Evolutionary conservation across 495 filamentous ascomycete genomes (phyloP).

Genomic region (Xylaria telfairii): DNA sequence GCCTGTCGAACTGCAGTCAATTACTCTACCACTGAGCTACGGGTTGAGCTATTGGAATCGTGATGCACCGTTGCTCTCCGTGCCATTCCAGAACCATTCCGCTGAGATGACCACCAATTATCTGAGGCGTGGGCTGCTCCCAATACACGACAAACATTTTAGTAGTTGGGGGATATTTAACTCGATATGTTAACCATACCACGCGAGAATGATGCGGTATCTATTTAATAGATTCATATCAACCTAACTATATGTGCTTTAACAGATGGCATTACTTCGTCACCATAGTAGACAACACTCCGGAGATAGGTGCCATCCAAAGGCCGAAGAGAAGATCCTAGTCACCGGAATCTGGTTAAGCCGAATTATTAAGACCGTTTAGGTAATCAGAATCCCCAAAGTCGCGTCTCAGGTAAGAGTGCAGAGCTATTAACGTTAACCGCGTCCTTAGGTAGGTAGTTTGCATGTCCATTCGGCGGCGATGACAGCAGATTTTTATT

Average conservation of each 20-base stretch:
- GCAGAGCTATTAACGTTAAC: not conserved
- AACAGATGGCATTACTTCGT: not conserved
- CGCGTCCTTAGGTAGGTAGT: not conserved
- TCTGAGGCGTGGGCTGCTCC: no score
- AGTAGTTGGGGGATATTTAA: not conserved
- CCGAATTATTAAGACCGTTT: not conserved
- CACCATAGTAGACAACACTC: not conserved
- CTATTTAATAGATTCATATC: not conserved
- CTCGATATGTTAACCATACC: not conserved
- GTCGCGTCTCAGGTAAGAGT: not conserved
- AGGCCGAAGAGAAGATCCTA: not conserved
- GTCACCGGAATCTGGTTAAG: not conserved
- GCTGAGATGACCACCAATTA: no score
- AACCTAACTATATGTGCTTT: not conserved
- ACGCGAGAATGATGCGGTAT: not conserved
- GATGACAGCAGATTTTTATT: no score
- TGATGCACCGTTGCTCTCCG: no score
- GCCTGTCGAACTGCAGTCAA: conserved; percentile 15
- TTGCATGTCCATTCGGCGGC: not conserved
- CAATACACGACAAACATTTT: no score
- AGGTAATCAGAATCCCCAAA: not conserved
- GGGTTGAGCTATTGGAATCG: no score
- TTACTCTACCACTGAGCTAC: conserved; percentile 3
- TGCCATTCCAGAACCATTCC: conserved; percentile 15
- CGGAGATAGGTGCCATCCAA: conserved; percentile 1